A percentile compares a stretch with the other conserved stretches of the same genome.
Evolutionary conservation across 345 rosid genomes (phyloP).

Genomic region (Ceriops decandra): DNA sequence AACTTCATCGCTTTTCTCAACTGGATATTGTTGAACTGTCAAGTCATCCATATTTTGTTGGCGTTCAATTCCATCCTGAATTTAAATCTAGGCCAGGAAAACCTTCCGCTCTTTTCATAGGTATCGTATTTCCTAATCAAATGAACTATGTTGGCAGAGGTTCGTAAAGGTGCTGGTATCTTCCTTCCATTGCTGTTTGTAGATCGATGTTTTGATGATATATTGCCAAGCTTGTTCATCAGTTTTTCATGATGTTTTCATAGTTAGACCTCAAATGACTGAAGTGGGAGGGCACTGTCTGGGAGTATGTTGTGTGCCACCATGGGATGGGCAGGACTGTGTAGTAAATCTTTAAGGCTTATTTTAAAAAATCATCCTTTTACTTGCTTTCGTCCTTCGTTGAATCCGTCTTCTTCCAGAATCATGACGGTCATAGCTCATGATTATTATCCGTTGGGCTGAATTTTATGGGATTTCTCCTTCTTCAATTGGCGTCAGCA

Average conservation of each 20-base stretch:
- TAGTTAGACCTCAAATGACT: neutral
- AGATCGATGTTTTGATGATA: neutral
- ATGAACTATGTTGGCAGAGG: neutral
- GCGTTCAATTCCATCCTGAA: conserved; percentile 93
- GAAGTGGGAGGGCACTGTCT: conserved; percentile 5
- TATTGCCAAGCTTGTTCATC: neutral
- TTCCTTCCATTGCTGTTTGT: neutral
- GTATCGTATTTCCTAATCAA: conserved; percentile 27
- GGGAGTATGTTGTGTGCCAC: neutral
- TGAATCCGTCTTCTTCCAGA: neutral
- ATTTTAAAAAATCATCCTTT: neutral
- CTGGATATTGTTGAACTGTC: conserved; percentile 55
- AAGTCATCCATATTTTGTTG: conserved; percentile 59
- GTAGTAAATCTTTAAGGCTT: no score
- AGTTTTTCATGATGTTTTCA: neutral
- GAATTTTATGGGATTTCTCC: neutral
- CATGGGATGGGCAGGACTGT: no score
- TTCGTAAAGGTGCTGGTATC: neutral
- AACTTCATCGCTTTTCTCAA: neutral
- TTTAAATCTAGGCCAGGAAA: conserved; percentile 92
- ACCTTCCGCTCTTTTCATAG: conserved; percentile 82
- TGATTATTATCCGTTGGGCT: neutral
- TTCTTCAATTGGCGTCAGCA: no score
- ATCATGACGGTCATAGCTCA: neutral
- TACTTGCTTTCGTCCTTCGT: neutral